Evolutionary conservation across 768 basidiomycete genomes (phyloP).

Genomic region (Saitozyma sp.): DNA sequence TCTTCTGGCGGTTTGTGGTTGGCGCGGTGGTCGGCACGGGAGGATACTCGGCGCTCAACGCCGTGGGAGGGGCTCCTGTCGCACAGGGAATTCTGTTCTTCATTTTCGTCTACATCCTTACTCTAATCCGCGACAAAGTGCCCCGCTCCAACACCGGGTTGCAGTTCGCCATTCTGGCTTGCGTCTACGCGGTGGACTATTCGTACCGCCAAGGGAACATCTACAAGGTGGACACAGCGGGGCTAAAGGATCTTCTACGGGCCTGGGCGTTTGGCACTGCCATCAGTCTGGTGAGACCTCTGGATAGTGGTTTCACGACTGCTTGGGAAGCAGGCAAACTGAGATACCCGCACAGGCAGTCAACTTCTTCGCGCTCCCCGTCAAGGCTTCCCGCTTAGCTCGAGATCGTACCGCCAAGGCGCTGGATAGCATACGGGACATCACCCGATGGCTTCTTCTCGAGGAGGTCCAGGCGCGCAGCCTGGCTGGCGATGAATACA

Average conservation of each 20-base stretch:
- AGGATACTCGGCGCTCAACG: conserved; percentile 2
- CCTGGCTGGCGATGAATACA: not conserved
- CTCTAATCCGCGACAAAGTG: conserved; percentile 1
- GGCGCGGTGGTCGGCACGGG: conserved; percentile 7
- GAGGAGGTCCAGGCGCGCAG: not conserved
- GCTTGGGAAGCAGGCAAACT: not conserved
- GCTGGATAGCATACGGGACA: not conserved
- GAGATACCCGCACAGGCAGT: not conserved
- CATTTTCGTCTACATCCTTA: conserved; percentile 1
- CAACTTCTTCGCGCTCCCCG: conserved; percentile 10
- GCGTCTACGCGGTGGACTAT: conserved; percentile 15
- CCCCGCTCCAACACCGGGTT: conserved; percentile 8
- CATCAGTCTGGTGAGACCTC: conserved; percentile 9
- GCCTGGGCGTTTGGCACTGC: conserved; percentile 14
- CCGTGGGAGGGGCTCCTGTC: conserved; percentile 7
- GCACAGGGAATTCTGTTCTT: conserved; percentile 11
- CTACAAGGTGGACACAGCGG: conserved; percentile 7
- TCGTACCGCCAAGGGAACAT: conserved; percentile 4
- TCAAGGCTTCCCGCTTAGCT: conserved; percentile 8
- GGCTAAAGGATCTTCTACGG: conserved; percentile 12
- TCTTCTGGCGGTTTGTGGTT: conserved; percentile 12
- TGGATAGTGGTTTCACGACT: not conserved
- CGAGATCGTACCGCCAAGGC: not conserved
- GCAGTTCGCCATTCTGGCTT: conserved; percentile 11
- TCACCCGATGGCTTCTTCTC: conserved; percentile 5